Base-by-base conservation (phyloP, 2,329 filamentous ascomycete species). In the Fusarium tjaetaba region DNA sequence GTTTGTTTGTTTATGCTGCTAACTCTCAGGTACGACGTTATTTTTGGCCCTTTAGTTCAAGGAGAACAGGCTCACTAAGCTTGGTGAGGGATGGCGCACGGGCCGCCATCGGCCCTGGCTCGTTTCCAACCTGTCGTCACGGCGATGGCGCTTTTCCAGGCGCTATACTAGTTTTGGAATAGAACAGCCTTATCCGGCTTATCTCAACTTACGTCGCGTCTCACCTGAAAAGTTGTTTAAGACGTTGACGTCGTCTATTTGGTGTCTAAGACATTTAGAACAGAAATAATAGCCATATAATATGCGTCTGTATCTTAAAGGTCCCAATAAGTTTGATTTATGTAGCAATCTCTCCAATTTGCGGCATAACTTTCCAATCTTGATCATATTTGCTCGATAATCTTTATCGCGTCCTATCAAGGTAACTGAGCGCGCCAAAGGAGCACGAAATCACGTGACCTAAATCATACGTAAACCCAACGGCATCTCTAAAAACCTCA, bases 1-100 rank as follows among this genome's bases (percentile, higher is more conserved):
- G 79, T 81, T 81, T 81, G 79, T 81, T 81, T 81, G 73, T 80
- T 80, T 80, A 81, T 79, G 71, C 71, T 66, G 66, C 57, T 66
- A 61, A 49, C 68, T 46, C 38, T 51, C 69, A 75, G 72, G 72
- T 67, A 74, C 75, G 59, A 61, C 74, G 75, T 71, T 76, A 68
- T 72, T 74, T 75, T 76, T 71, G 68, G 53, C 67, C 67, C 61
- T 61, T 72, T 78, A 73, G 75, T 72, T 68, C 73, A 76, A 64
- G 68, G 65, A 68, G 51, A 63, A 22, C 36, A 48, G 64, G 52
- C 60, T 65, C 60, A 59, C 64, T 60, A 63, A 70, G 58, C 57
- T 53, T 64, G 58, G 48, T 67, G 72, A 78, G 61, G 77, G 70
- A 72, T 61, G 7, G 61, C 49, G 78, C 79, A 78, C 77, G 75